Evolutionary conservation across 768 basidiomycete species (phyloP).

Genomic region (Hygrophorus pudorinus): DNA sequence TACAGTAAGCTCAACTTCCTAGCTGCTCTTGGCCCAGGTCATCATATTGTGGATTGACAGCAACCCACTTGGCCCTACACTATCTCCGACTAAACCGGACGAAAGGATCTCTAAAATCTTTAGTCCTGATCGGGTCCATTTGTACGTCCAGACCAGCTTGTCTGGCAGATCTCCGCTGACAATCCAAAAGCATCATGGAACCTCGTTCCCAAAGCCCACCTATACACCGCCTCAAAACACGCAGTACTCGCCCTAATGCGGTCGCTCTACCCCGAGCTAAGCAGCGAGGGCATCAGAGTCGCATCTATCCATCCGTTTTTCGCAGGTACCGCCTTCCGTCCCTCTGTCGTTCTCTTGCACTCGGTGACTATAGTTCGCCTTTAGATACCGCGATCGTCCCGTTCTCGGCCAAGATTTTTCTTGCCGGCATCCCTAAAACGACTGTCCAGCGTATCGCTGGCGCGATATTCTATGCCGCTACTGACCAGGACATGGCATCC

Average conservation of each 20-base stretch:
- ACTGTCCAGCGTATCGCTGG: slow-evolving; percentile 39
- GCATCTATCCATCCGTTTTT: slow-evolving; percentile 45
- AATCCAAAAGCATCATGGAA: slow-evolving; percentile 36
- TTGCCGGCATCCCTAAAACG: slow-evolving; percentile 40
- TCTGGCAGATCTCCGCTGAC: not conserved
- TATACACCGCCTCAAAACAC: slow-evolving; percentile 47
- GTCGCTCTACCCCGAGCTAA: slow-evolving; percentile 28
- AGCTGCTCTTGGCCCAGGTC: not conserved
- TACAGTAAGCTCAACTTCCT: slow-evolving; percentile 29
- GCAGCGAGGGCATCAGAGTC: slow-evolving; percentile 29
- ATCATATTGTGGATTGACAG: slow-evolving; percentile 17
- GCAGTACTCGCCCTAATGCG: slow-evolving; percentile 45
- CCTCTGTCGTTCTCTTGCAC: not conserved
- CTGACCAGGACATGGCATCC: slow-evolving; percentile 31
- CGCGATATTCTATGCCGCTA: slow-evolving; percentile 42
- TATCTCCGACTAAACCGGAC: slow-evolving; percentile 32
- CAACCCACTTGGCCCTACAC: slow-evolving; percentile 39
- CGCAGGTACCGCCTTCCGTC: slow-evolving; percentile 25
- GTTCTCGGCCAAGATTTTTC: slow-evolving; percentile 25
- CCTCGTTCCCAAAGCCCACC: slow-evolving; percentile 29
- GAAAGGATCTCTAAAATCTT: slow-evolving; percentile 32
- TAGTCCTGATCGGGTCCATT: slow-evolving; percentile 47
- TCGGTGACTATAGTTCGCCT: not conserved
- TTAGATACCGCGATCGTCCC: slow-evolving; percentile 39
- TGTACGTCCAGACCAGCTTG: slow-evolving; percentile 18